Base-by-base conservation (phyloP, 371 early-diverging fungal species). In the Circinella umbellata region DNA sequence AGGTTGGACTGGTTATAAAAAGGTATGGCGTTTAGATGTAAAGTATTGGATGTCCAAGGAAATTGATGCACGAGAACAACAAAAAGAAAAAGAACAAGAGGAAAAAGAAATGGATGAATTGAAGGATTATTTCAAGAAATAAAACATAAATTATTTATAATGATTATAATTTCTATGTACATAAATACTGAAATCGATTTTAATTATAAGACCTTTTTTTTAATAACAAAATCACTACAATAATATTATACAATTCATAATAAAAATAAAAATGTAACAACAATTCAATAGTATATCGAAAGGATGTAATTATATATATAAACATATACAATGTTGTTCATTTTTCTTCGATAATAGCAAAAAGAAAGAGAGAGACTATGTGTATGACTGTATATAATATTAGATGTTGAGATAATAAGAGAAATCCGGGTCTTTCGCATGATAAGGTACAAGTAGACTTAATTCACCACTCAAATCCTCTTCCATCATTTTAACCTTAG, bases 11-110 rank as follows among this genome's bases (percentile, higher is more conserved):
- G 69, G 69, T 35, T 65, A 69, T 27, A 78, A 75, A 37, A 73
- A 76, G 1, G 51, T 74, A 20, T 85, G 79, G 72, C 74, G 69
- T 38, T 54, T 85, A 34, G 85, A 85, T 67, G 85, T 85, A 7
- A 80, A 82, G 60, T 63, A 78, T 1, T 85, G 85, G 85, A 80
- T 81, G 78, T 76, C 76, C 15, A 71, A 79, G 34, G 78, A 78
- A 20, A 34, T 79, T 14, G 80, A 80, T 63, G 67, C 57, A 38
- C 66, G 76, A 3, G 72, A 69, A 18, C 59, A 74, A 20, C 78
- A 78, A 51, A 68, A 73, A 54, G 62, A 51, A 34, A 34, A 68
- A 27, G 72, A 75, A 34, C 72, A 76, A 10, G 67, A 68, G 35
- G 17, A 49, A 63, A 78, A 78, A 27, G 83, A 82, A 70, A 76